A percentile compares a stretch with the other conserved stretches of the same genome.
Evolutionary conservation across 2,329 filamentous ascomycete genomes (phyloP).

Genomic region (Penicillium brevicompactum): DNA sequence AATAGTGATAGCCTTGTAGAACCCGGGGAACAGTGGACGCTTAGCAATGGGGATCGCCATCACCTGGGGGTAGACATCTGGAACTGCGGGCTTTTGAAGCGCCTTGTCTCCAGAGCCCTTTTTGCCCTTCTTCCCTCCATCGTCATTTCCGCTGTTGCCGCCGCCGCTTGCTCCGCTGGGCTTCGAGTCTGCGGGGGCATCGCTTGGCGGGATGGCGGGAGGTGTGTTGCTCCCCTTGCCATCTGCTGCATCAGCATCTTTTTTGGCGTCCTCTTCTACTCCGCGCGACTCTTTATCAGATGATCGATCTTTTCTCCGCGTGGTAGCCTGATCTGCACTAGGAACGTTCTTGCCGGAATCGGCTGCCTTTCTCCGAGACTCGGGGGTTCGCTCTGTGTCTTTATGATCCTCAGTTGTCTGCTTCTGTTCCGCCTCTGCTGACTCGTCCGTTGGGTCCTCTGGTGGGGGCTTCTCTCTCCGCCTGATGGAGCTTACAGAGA

Average conservation of each 20-base stretch:
- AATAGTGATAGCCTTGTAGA: slow-evolving; percentile 98
- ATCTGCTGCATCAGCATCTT: slow-evolving; percentile 40
- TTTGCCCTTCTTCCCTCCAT: slow-evolving; percentile 70
- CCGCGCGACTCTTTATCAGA: slow-evolving; percentile 41
- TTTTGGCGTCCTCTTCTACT: slow-evolving; percentile 44
- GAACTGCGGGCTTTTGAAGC: slow-evolving; percentile 83
- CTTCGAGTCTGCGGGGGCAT: slow-evolving; percentile 42
- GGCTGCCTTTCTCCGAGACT: slow-evolving; percentile 44
- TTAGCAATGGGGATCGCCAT: slow-evolving; percentile 96
- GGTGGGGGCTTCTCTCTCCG: slow-evolving; percentile 61
- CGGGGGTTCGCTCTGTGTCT: slow-evolving; percentile 48
- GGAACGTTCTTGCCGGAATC: slow-evolving; percentile 36
- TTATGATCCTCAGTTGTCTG: slow-evolving; percentile 37
- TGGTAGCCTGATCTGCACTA: slow-evolving; percentile 27
- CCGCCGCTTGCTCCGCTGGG: slow-evolving; percentile 58
- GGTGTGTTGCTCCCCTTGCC: slow-evolving; percentile 54
- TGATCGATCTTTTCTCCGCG: slow-evolving; percentile 45
- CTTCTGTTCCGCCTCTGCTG: slow-evolving; percentile 29
- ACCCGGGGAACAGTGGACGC: slow-evolving; percentile 90
- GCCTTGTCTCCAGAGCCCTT: slow-evolving; percentile 70
- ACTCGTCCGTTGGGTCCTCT: slow-evolving; percentile 36
- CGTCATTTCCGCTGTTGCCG: slow-evolving; percentile 56
- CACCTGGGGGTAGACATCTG: slow-evolving; percentile 95
- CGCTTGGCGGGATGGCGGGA: slow-evolving; percentile 42
- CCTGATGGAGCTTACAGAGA: slow-evolving; percentile 50